These are phyloP conservation scores for Pleurotus ostreatus DNA, from an alignment of 768 basidiomycete species.

Conservation along the genomic window DNA sequence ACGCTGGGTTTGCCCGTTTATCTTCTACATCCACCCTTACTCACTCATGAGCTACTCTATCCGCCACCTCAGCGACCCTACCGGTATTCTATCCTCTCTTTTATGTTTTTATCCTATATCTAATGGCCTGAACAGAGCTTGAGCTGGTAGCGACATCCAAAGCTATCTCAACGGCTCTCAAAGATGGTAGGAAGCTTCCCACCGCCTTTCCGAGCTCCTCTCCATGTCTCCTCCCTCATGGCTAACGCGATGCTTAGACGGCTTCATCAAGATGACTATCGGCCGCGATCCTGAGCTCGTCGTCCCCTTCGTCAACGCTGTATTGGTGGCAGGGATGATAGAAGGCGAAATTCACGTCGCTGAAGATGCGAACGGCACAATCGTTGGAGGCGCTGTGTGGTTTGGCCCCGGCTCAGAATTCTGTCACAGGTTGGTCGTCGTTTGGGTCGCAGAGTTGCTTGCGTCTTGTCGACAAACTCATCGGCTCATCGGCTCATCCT, in stretches of 20 bases:
- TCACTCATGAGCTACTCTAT: not conserved
- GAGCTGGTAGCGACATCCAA: slow-evolving; percentile 3
- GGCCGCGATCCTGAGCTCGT: slow-evolving; percentile 1
- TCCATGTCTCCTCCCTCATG: not conserved
- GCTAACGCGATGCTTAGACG: not conserved
- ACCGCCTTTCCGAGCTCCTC: not conserved
- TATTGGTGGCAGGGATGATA: slow-evolving; percentile 5
- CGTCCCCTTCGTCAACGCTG: slow-evolving; percentile 2
- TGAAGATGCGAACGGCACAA: slow-evolving; percentile 8
- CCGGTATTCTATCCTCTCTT: not conserved
- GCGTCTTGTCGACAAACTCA: not conserved
- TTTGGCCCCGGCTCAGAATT: slow-evolving; percentile 18
- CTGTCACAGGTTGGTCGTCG: slow-evolving; percentile 9
- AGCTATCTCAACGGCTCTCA: not conserved
- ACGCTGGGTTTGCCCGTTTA: not conserved
- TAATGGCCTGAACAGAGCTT: not conserved
- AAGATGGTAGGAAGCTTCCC: not conserved
- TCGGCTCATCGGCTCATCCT: slow-evolving; percentile 10
- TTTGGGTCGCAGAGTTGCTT: not conserved
- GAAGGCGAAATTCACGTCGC: slow-evolving; percentile 17
- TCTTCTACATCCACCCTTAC: not conserved
- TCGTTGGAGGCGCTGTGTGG: slow-evolving; percentile 16
- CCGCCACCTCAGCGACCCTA: slow-evolving; percentile 4
- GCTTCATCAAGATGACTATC: slow-evolving; percentile 1
- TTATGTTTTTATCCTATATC: not conserved